Conservation (phyloP, 2,329 filamentous ascomycete genomes). For the Xylaria sp. region DNA sequence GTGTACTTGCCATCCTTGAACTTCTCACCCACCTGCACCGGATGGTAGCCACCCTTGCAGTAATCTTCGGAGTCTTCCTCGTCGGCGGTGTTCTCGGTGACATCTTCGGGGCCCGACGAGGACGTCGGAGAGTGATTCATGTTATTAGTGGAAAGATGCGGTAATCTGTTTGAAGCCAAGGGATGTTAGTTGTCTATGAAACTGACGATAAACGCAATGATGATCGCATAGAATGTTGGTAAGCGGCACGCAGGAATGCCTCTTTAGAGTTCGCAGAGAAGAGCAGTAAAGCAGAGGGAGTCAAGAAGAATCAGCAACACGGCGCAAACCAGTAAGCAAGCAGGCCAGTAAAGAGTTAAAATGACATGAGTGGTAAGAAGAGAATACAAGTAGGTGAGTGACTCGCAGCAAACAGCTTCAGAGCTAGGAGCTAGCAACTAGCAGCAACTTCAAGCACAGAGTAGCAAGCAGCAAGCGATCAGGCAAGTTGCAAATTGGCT, state of each 20-base stretch:
- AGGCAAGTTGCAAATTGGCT: constrained; percentile 16
- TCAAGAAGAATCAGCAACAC: constrained; percentile 13
- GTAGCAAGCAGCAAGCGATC: background rate
- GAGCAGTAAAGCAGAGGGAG: constrained; percentile 1
- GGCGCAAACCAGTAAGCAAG: constrained; percentile 17
- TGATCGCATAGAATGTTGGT: constrained; percentile 6
- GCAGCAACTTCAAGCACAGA: background rate
- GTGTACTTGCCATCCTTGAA: constrained; percentile 98
- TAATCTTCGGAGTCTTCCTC: constrained; percentile 99
- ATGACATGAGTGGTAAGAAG: background rate
- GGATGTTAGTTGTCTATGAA: constrained; percentile 28
- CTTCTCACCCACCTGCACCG: constrained; percentile 86
- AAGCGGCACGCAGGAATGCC: constrained; percentile 1
- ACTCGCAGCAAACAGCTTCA: too few relatives aligned
- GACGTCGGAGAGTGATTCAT: constrained; percentile 71
- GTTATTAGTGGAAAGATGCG: constrained; percentile 48
- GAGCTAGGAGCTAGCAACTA: background rate
- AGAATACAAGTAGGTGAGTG: background rate
- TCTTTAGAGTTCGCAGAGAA: constrained; percentile 4
- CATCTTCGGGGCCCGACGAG: constrained; percentile 73
- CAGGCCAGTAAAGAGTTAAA: background rate
- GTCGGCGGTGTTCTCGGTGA: constrained; percentile 86
- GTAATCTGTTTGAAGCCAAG: constrained; percentile 40
- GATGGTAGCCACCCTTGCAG: constrained; percentile 98
- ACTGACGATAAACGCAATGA: constrained; percentile 10